Evolutionary conservation across 495 filamentous ascomycete species (phyloP).

Genomic region (Bathelium albidoporum): DNA sequence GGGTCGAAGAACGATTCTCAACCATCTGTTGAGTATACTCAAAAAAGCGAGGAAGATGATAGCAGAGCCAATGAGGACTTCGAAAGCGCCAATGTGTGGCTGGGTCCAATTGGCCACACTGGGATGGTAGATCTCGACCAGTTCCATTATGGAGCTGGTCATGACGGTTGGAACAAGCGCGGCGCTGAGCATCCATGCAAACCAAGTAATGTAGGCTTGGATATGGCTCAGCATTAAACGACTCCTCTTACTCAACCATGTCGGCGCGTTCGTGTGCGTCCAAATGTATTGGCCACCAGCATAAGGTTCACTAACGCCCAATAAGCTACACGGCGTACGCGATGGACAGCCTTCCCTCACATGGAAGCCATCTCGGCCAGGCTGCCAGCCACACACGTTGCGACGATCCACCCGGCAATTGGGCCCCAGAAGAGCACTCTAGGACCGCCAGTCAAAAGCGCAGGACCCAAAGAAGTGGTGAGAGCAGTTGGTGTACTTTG

Average conservation of each 20-base stretch:
- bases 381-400: not conserved
- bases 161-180: not conserved
- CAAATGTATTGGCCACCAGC: not conserved
- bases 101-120: not conserved
- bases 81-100: not conserved
- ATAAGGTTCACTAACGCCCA: not conserved
- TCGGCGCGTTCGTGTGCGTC: not conserved
- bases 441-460: not conserved
- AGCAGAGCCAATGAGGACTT: not conserved
- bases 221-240: conserved; percentile 2
- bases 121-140: not conserved
- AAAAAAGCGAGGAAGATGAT: not conserved
- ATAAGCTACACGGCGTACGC: not conserved
- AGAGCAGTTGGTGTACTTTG: not conserved
- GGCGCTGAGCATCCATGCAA: not conserved
- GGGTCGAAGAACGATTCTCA: not conserved
- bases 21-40: not conserved
- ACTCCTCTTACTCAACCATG: not conserved
- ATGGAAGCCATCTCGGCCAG: conserved; percentile 1
- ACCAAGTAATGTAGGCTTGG: conserved; percentile 1
- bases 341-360: not conserved
- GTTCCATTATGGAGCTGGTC: not conserved
- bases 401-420: not conserved
- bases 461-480: not conserved
- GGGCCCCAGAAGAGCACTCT: not conserved